These are phyloP conservation scores for Blastocystis sp. DNA, from an alignment of 352 stramenopile genomes.

Conservation along the genomic window DNA sequence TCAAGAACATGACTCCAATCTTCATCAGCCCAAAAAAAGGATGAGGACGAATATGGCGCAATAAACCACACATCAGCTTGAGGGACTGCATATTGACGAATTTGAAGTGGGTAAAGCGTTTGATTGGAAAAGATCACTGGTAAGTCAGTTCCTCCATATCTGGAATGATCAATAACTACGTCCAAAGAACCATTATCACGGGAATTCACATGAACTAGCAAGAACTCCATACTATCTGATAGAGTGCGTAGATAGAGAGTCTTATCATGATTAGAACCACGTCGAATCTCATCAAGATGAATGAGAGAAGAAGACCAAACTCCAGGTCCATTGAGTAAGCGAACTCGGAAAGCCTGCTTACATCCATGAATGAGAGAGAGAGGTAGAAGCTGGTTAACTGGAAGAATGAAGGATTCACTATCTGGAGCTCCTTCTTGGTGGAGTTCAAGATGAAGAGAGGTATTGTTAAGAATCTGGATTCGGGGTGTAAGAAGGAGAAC, in stretches of 20 bases:
- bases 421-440: background rate
- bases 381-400: background rate
- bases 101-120: background rate
- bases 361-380: background rate
- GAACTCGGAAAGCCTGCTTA: background rate
- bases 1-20: background rate
- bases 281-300: background rate
- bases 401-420: background rate
- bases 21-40: conserved; percentile 15
- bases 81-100: background rate
- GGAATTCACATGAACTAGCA: background rate
- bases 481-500: background rate
- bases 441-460: background rate
- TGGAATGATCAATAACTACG: conserved; percentile 2
- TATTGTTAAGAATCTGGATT: background rate
- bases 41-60: background rate
- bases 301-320: conserved; percentile 25
- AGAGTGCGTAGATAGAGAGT: background rate
- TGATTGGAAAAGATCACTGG: conserved; percentile 22
- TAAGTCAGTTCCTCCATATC: background rate
- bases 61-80: background rate
- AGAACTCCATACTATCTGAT: background rate
- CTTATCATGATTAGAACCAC: background rate
- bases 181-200: background rate
- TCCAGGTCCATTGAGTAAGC: background rate